A percentile compares a stretch with the other conserved stretches of the same genome.
Evolutionary conservation across 345 rosid genomes (phyloP).

Genomic region (Raphanus raphanistrum): DNA sequence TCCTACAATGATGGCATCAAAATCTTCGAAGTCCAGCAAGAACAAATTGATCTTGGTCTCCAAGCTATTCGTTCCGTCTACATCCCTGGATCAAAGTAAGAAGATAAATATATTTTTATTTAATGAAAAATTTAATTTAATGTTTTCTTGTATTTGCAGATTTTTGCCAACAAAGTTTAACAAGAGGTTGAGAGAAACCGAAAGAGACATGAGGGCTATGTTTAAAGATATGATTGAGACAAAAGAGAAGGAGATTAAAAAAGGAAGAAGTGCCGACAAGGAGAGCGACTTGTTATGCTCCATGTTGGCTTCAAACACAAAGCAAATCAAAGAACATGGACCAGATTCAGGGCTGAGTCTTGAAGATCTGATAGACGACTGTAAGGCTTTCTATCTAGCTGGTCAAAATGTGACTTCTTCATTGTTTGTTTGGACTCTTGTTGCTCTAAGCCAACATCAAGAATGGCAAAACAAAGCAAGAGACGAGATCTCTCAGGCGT

Average conservation of each 20-base stretch:
- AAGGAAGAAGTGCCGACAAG: slow-evolving; percentile 28
- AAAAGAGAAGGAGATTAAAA: slow-evolving; percentile 37
- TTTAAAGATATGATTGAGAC: slow-evolving; percentile 42
- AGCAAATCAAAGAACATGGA: slow-evolving; percentile 38
- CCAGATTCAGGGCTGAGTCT: slow-evolving; percentile 31
- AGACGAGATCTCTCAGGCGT: slow-evolving; percentile 46
- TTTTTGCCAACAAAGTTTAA: slow-evolving; percentile 49
- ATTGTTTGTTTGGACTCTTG: slow-evolving; percentile 54
- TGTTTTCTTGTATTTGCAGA: slow-evolving; percentile 21
- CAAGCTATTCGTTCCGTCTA: slow-evolving; percentile 35
- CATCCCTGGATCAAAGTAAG: slow-evolving; percentile 47
- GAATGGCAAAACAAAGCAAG: slow-evolving; percentile 60
- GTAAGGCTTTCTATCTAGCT: slow-evolving; percentile 67
- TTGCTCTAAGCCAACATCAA: slow-evolving; percentile 52
- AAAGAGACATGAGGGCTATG: slow-evolving; percentile 41
- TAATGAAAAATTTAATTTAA: not conserved
- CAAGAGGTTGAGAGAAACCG: slow-evolving; percentile 45
- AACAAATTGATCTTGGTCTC: slow-evolving; percentile 40
- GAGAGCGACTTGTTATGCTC: slow-evolving; percentile 43
- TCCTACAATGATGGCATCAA: slow-evolving; percentile 45
- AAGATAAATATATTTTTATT: not conserved
- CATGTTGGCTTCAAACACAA: slow-evolving; percentile 34
- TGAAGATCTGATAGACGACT: slow-evolving; percentile 54
- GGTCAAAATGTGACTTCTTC: slow-evolving; percentile 63
- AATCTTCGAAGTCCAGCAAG: slow-evolving; percentile 44